Evolutionary conservation across 331 rosid species (phyloP), one percentile per base, ranked within the genome.

Genomic region (Rhamnella rubrinervis): DNA sequence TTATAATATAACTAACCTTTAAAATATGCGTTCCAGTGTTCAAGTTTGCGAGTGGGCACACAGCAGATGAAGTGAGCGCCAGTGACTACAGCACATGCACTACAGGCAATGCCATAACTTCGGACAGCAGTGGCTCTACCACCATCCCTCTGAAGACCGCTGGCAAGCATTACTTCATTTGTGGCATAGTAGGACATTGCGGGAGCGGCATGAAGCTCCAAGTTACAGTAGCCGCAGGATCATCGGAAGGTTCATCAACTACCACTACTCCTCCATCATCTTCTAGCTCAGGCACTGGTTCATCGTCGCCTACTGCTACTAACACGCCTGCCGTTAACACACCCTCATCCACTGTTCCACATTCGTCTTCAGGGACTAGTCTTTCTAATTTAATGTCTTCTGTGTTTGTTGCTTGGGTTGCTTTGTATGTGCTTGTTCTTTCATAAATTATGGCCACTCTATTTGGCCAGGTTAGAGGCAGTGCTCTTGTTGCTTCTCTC

Each of bases 141-240:
- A 77, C 90, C 66, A 75, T 93, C 75, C 8, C 82, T 12, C 95
- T 93, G 23, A 89, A 93, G 51, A 87, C 82, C 4, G 74, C 84
- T 0, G 98, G 98, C 25, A 71, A 84, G 6, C 98, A 86, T 63
- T 84, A 91, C 93, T 93, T 81, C 90, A 74, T 91, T 46, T 93
- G 98, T 53, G 75, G 82, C 8, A 23, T 39, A 56, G 71, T 72
- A 17, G 92, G 91, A 47, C 98, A 95, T 11, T 95, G 99, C 15
- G 59, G 71, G 2, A 85, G 81, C 62, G 97, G 99, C 83, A 95
- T 95, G 99, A 95, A 95, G 86, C 81, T 95, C 37, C 68, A 97
- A 0, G 90, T 95, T 59, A 77, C 78, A 17, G 96, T 89, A 4
- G 85, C 75, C 39, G 73, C 84, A 0, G 75, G 59, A 44, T 70